Evolutionary conservation across 2,329 filamentous ascomycete species (phyloP), one percentile per base, ranked within the genome.

Genomic region (Trichoderma lentiforme): DNA sequence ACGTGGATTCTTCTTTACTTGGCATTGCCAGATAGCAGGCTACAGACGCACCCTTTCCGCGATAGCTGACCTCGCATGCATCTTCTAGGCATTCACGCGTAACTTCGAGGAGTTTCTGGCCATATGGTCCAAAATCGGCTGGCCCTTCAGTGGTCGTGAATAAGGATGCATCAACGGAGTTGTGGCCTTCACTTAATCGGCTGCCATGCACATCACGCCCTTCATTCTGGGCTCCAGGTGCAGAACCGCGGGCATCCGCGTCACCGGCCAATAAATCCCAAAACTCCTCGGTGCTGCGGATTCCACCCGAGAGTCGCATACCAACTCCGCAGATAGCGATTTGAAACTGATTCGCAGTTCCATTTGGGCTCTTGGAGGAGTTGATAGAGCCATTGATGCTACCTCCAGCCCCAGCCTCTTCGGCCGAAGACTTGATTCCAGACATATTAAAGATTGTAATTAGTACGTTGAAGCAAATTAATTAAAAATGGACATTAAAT

Each of bases 291-390:
- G 21, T 53, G 6, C n/a, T 64, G 32, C 36, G 65, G 26, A 72
- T 64, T 3, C 65, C 65, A 15, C 71, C 71, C 1, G 71, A 58
- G 14, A 72, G 66, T 15, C 71, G 71, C 30, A 72, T 18, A 26
- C 65, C 71, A 57, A 72, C 21, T 24, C 65, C 64, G 15, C 71
- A 72, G n/a, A 72, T 72, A 5, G 71, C 71, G 26, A 81, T 75
- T 6, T 78, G 78, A 7, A 26, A 34, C 57, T 53, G 69, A 21
- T n/a, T 32, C 15, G n/a, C 39, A 70, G 3, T 21, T 7, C 15
- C 57, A 28, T 21, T 36, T n/a, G 14, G 47, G 5, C n/a, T 14
- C 57, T 32, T 51, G n/a, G 28, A n/a, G 30, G 7, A 24, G 6
- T 39, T 51, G 21, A 18, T 9, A 60, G 39, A 18, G 58, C 30